phyloP scores from a whole-genome alignment of 2,329 filamentous ascomycete species.

The Pseudocercospora pini-densiflorae region DNA sequence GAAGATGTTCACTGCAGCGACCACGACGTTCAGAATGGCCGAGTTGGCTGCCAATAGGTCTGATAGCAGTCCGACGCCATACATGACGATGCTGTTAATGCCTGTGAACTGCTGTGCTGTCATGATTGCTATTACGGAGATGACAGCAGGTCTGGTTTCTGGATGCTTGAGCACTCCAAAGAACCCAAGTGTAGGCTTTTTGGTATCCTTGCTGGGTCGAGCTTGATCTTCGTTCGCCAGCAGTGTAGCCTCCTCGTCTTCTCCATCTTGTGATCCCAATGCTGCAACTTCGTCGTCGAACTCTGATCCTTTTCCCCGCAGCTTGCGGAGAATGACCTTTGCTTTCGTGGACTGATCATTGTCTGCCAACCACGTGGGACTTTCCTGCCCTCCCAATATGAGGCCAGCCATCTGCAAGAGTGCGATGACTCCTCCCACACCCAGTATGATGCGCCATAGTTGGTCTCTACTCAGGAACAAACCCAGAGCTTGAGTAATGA shows the following conservation, averaged over 20 bases:
- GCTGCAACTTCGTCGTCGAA: conserved; percentile 68
- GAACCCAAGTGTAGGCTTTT: conserved; percentile 45
- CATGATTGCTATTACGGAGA: conserved; percentile 93
- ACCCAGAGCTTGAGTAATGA: conserved; percentile 80
- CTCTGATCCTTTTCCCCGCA: conserved; percentile 71
- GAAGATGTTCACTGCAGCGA: conserved; percentile 83
- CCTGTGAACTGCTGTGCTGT: conserved; percentile 82
- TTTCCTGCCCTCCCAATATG: conserved; percentile 76
- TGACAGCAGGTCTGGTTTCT: conserved; percentile 76
- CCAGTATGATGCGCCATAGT: conserved; percentile 84
- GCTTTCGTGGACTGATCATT: conserved; percentile 65
- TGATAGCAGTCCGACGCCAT: conserved; percentile 87
- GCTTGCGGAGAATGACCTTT: conserved; percentile 70
- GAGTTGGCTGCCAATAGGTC: conserved; percentile 81
- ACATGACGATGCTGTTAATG: conserved; percentile 99
- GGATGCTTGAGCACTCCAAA: conserved; percentile 67
- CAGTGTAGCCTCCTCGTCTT: conserved; percentile 67
- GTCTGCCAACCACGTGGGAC: conserved; percentile 81
- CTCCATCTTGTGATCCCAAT: conserved; percentile 34
- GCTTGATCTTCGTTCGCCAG: conserved; percentile 21
- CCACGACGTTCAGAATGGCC: conserved; percentile 80
- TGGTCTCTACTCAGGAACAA: conserved; percentile 82
- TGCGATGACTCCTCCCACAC: conserved; percentile 71
- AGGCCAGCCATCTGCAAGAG: conserved; percentile 70
- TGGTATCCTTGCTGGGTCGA: background rate